These are phyloP conservation scores for Pseudoneurospora amorphoporcata DNA, from an alignment of 495 filamentous ascomycete genomes.

Conservation along the genomic window DNA sequence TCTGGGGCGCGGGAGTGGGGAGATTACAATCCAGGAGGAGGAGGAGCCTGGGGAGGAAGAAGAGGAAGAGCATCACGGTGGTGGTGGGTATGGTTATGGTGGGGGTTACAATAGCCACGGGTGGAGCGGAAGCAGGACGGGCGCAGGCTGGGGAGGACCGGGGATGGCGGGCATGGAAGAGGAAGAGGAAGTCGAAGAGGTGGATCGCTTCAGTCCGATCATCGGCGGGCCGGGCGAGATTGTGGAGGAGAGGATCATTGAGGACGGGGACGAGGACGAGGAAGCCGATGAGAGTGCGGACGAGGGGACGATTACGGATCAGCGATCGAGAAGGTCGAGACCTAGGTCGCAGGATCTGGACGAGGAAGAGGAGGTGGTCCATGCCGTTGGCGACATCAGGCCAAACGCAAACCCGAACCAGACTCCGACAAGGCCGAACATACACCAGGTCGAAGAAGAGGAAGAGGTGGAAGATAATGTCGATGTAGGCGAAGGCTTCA, in stretches of 20 bases:
- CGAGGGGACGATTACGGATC: not conserved
- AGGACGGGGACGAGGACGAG: conserved; percentile 27
- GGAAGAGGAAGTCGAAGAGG: conserved; percentile 50
- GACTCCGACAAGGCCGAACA: not conserved
- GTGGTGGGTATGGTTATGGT: not conserved
- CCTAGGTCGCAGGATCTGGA: not conserved
- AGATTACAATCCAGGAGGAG: conserved; percentile 76
- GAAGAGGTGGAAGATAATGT: not conserved
- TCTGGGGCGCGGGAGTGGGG: conserved; percentile 45
- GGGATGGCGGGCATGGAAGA: conserved; percentile 10
- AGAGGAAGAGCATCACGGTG: conserved; percentile 8
- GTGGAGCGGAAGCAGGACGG: conserved; percentile 69
- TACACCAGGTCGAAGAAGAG: not conserved
- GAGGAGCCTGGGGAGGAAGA: conserved; percentile 54
- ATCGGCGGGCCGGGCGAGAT: conserved; percentile 37
- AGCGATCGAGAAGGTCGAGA: not conserved
- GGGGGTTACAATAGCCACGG: conserved; percentile 3
- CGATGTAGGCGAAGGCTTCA: not conserved
- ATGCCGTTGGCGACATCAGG: not conserved
- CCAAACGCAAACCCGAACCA: not conserved
- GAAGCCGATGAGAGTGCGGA: not conserved
- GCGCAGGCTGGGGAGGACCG: conserved; percentile 49
- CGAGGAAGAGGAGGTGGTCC: not conserved
- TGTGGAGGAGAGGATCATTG: conserved; percentile 44
- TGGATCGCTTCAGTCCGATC: conserved; percentile 53